Evolutionary conservation across 2,329 filamentous ascomycete species (phyloP), one percentile per base, ranked within the genome.

Genomic region (Colletotrichum coccodes): DNA sequence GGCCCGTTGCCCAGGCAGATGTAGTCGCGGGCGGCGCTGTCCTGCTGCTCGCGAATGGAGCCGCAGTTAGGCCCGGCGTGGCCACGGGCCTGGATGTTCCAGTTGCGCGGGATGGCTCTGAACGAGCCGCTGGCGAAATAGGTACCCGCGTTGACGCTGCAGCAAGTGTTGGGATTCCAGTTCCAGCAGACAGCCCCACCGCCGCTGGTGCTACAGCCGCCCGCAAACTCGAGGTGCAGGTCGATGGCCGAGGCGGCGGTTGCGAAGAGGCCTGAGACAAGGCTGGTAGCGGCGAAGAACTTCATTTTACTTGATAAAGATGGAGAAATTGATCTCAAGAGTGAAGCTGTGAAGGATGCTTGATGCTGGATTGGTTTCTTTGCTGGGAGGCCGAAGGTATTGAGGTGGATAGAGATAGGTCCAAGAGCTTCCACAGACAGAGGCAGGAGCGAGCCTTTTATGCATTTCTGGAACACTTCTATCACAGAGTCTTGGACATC

Each of bases 201-300:
- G n/a, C 60, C 60, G 52, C 52, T 42, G 60, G 60, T 58, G 60
- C 60, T 64, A 26, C 60, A 64, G 53, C 60, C 60, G 32, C 60
- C 60, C 32, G 60, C 60, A 64, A 11, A 58, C 60, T 64, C 60
- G n/a, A 64, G 60, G 42, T 64, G 60, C 42, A 64, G 60, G 60
- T 64, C 60, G 42, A 64, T 7, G 52, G 60, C 60, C 60, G 60
- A 64, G 60, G 60, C 52, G 52, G 60, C 60, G 26, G 52, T 64
- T n/a, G 52, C 52, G 52, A 58, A 64, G 42, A 64, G 60, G 60
- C 60, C 52, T 23, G 60, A 64, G 42, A 58, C 52, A 32, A 64
- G 60, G 60, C 40, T 64, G 60, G 6, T 30, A 28, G 6, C 44
- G 60, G 52, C 42, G 18, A 42, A 58, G 26, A 64, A 58, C 60